Percentiles rank a stretch among this genome's conserved stretches.
phyloP scores from a whole-genome alignment of 163 green algal genomes.

The Prototheca wickerhamii region DNA sequence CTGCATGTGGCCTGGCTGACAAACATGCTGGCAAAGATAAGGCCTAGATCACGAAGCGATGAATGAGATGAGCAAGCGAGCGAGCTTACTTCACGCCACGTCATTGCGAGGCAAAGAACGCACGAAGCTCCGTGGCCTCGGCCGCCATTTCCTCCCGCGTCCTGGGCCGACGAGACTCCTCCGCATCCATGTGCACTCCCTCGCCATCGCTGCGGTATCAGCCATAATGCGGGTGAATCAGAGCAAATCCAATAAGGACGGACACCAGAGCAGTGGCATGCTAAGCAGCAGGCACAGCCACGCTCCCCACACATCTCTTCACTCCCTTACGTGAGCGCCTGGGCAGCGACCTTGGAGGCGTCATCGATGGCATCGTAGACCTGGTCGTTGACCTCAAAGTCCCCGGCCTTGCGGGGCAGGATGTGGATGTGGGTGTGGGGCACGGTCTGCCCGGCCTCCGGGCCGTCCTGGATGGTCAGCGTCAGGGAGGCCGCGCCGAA shows the following conservation, averaged over 20 bases:
- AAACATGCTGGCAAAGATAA: too few relatives aligned
- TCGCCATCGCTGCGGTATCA: not conserved
- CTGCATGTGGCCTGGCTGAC: too few relatives aligned
- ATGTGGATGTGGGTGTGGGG: conserved; percentile 94
- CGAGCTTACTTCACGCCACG: too few relatives aligned
- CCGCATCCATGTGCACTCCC: conserved; percentile 1
- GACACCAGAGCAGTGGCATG: too few relatives aligned
- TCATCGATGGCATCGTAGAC: conserved; percentile 87
- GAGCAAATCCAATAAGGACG: too few relatives aligned
- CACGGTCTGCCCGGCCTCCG: conserved; percentile 87
- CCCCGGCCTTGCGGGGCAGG: conserved; percentile 66
- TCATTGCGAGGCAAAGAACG: too few relatives aligned
- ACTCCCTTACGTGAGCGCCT: too few relatives aligned
- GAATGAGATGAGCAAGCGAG: too few relatives aligned
- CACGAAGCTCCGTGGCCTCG: conserved; percentile 41
- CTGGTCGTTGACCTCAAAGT: conserved; percentile 93
- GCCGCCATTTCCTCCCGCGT: conserved; percentile 57
- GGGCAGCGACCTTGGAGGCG: conserved; percentile 11
- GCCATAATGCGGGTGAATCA: too few relatives aligned
- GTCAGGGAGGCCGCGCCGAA: conserved; percentile 68
- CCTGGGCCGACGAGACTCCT: conserved; percentile 39
- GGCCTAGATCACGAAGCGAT: too few relatives aligned
- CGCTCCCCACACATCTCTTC: too few relatives aligned
- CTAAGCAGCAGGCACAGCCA: too few relatives aligned
- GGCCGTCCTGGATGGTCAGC: conserved; percentile 83